These are phyloP conservation scores for Calonectria pteridis DNA, from an alignment of 2,329 filamentous ascomycete species.

Conservation along the genomic window DNA sequence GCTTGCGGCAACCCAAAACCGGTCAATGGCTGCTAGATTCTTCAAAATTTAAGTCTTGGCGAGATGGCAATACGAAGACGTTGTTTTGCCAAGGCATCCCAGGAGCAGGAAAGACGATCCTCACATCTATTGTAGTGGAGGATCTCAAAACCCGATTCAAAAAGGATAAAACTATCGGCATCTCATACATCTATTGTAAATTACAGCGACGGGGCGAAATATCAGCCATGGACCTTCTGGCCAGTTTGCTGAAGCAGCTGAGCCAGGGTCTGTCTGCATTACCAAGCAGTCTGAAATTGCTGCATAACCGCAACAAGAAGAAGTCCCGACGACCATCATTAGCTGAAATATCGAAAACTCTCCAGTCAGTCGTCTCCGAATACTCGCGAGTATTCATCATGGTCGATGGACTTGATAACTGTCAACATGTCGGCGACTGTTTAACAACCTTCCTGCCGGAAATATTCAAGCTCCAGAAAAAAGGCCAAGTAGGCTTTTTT, in stretches of 20 bases:
- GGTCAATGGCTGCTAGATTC: not conserved
- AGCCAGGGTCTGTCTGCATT: constrained; percentile 20
- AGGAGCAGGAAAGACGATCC: constrained; percentile 52
- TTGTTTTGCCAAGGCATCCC: constrained; percentile 42
- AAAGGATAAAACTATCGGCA: constrained; percentile 5
- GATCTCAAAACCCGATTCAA: constrained; percentile 32
- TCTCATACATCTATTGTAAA: constrained; percentile 51
- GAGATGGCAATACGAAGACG: not conserved
- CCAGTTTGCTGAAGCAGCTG: constrained; percentile 50
- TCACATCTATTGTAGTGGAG: constrained; percentile 30
- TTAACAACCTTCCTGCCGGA: not conserved
- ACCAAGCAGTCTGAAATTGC: not conserved
- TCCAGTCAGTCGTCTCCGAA: not conserved
- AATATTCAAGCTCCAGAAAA: not conserved
- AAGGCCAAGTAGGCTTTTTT: not conserved
- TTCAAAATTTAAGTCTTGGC: not conserved
- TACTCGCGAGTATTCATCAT: not conserved
- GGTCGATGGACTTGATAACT: not conserved
- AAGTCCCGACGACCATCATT: not conserved
- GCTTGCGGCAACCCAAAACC: not conserved
- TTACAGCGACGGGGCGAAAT: constrained; percentile 45
- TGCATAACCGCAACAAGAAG: not conserved
- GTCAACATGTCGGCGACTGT: not conserved
- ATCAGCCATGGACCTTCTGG: constrained; percentile 38
- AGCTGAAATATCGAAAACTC: not conserved